Evolutionary conservation across 495 filamentous ascomycete species (phyloP), one percentile per base, ranked within the genome.

Genomic region (Halenospora varia): DNA sequence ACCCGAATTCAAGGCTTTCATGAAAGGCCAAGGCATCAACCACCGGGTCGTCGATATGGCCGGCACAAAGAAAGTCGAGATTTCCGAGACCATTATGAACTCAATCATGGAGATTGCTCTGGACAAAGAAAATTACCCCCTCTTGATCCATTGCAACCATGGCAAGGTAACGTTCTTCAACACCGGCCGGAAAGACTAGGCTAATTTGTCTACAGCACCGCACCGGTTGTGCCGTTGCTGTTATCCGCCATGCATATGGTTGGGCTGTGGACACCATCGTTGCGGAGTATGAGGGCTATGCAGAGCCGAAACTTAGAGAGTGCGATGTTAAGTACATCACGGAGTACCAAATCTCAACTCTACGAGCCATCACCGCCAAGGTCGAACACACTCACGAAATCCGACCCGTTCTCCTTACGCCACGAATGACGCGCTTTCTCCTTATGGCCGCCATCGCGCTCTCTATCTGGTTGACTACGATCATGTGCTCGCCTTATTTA

Each of bases 81-180:
- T 89, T 17, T 80, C 86, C 0, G 65, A 80, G n/a, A 67, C 73
- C 20, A 77, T 81, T 2, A 86, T 96, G 72, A 74, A 75, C 55
- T 71, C 77, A 10, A 84, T 88, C 45, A 73, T 93, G 13, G 68
- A 78, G 2, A 68, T 91, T 47, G 75, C 92, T 23, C 71, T 89
- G 35, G 77, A 91, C 64, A 72, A 75, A 6, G 66, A 73, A 11
- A 89, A 90, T 54, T 82, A 92, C 56, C 90, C 90, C 0, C 63
- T 96, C 0, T 74, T 94, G 39, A 82, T 96, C 26, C 90, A 96
- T 63, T 96, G 90, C 73, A 96, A 96, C 63, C 90, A 94, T 62
- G 90, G 90, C 57, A 91, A 87, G 75, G 86, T 88, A 73, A 2
- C 56, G 75, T 66, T 52, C 20, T 15, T 35, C 22, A 10, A 41